Base-by-base conservation (phyloP, 176 grass and related monocot genomes). In the Olyra latifolia region DNA sequence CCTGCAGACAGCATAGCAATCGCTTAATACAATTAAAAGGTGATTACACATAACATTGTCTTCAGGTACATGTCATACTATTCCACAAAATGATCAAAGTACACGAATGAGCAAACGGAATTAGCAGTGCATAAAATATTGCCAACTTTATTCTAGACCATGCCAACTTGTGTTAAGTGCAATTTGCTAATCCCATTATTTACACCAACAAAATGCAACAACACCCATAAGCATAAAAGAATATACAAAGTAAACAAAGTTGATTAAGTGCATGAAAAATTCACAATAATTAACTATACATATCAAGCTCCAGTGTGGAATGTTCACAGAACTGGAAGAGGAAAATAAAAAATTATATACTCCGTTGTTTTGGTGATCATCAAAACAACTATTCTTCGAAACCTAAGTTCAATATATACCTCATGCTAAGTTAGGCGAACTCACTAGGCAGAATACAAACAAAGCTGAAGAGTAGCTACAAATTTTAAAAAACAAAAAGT, bases 1-100 rank as follows among this genome's bases (percentile, higher is more conserved):
- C 92, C 96, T 99, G 88, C 68, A 65, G 47, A 78, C 11, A 73
- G 7, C 28, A 66, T 11, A 35, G 41, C 7, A 59, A 50, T 25
- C 39, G n/a, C 2, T 85, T 64, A 66, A 24, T 76, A 8, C 57
- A 66, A 72, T 6, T 47, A 30, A 56, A 15, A 15, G 19, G 15
- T 39, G 30, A 19, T 22, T 63, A 7, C 19, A 16, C 6, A 63
- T 9, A 30, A 35, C 32, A 35, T 35, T 35, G 2, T 35, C 32
- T 32, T 40, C 30, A n/a, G 9, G 12, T 53, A 25, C 25, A 27
- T 27, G 22, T 58, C 20, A 76, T 48, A 54, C 5, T 56, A 67
- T 19, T 64, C 20, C 63, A 40, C 39, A 50, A 84, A 76, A 68
- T 40, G 65, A 23, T 12, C 53, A 23, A 60, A 71, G 35, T 38